Evolutionary conservation across 2,329 filamentous ascomycete genomes (phyloP), one percentile per base, ranked within the genome.

Genomic region (Periconia macrospinosa): DNA sequence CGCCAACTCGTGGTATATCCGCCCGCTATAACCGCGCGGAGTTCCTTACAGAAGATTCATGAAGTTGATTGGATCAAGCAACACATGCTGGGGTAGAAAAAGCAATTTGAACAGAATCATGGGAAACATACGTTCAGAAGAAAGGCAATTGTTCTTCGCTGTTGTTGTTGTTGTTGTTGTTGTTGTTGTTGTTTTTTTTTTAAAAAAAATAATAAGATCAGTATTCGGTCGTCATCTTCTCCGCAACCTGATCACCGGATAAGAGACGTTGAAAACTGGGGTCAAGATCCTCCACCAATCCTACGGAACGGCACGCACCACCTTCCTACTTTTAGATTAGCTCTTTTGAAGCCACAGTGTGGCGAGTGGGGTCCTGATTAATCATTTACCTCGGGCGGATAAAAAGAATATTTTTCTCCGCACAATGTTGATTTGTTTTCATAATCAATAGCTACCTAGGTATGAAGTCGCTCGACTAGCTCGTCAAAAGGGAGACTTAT

Each of bases 281-380:
- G 20, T 41, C 19, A 37, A 50, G 54, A 60, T 53, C 54, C 30
- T 61, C 64, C 64, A 66, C 64, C 62, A 67, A 67, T 67, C 52
- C 52, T 35, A 18, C 42, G 56, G 33, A 30, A 33, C 35, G 19
- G 14, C 37, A 41, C 37, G 53, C 48, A 54, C 54, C 56, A 57
- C 57, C 60, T 57, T 62, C 14, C 27, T 45, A 48, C 58, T 52
- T 33, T 46, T 63, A 67, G 62, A 52, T 57, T 52, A 23, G 45
- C 48, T 43, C 23, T 19, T 48, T 62, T 13, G 11, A 37, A 59
- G 59, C 60, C 59, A 63, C 58, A 37, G 15, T 48, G 54, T 56
- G 55, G 58, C 55, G 52, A 54, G 53, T 50, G 53, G 50, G 43
- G 48, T 41, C 23, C 5, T 27, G 23, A 37, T 37, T 13, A 14